Evolutionary conservation across 2,329 filamentous ascomycete genomes (phyloP).

Genomic region (Fusarium chlamydosporum): DNA sequence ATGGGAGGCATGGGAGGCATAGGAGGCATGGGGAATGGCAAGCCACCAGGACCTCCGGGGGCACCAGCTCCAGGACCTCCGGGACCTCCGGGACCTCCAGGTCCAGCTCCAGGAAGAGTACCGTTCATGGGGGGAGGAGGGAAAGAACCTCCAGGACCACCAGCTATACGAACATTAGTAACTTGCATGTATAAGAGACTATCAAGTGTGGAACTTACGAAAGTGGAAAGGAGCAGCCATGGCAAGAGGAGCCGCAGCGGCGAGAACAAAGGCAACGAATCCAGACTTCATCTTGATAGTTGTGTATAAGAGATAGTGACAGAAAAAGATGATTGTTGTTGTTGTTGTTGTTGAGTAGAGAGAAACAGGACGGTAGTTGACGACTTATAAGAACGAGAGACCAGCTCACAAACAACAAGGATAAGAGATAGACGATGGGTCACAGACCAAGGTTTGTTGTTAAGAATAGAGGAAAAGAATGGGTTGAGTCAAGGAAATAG

Average conservation of each 20-base stretch:
- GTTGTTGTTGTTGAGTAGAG: slow-evolving; percentile 6
- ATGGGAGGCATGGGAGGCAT: background rate
- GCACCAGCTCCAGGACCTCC: background rate
- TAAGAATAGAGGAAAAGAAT: slow-evolving; percentile 33
- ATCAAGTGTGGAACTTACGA: slow-evolving; percentile 17
- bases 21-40: slow-evolving; percentile 19
- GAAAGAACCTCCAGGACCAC: slow-evolving; percentile 17
- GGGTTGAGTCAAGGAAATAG: slow-evolving; percentile 7
- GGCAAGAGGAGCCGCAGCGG: slow-evolving; percentile 38
- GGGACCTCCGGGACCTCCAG: background rate
- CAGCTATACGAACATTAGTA: slow-evolving; percentile 21
- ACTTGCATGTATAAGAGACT: background rate
- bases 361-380: slow-evolving; percentile 1
- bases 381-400: slow-evolving; percentile 25
- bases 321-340: slow-evolving; percentile 19
- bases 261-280: slow-evolving; percentile 39
- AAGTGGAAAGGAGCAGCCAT: slow-evolving; percentile 35
- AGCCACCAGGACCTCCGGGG: slow-evolving; percentile 17
- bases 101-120: slow-evolving; percentile 19
- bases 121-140: slow-evolving; percentile 19
- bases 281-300: slow-evolving; percentile 48
- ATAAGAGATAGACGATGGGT: slow-evolving; percentile 27
- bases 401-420: slow-evolving; percentile 36
- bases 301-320: slow-evolving; percentile 7
- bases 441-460: slow-evolving; percentile 37